Conservation (phyloP, 2,329 filamentous ascomycete genomes). For the Berkeleyomyces basicola region DNA sequence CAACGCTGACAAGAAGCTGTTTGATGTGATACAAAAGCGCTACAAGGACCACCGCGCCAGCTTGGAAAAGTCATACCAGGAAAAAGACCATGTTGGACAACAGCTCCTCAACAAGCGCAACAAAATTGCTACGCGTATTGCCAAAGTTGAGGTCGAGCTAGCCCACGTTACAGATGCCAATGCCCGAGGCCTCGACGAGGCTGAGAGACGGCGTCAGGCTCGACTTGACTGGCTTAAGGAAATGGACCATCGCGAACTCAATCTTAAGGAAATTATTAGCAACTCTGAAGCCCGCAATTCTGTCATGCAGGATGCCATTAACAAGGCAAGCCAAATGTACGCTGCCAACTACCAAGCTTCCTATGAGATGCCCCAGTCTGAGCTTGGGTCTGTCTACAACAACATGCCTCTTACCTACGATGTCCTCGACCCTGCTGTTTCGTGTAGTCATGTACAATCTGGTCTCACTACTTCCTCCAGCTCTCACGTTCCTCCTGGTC, state of each 20-base stretch:
- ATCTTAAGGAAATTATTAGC: constrained; percentile 26
- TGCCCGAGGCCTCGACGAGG: constrained; percentile 45
- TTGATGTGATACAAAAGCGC: constrained; percentile 38
- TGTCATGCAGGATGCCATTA: constrained; percentile 26
- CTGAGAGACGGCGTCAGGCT: constrained; percentile 39
- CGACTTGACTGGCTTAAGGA: constrained; percentile 31
- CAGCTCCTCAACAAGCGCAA: constrained; percentile 51
- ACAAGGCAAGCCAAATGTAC: constrained; percentile 23
- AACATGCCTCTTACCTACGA: constrained; percentile 1
- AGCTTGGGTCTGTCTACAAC: constrained; percentile 12
- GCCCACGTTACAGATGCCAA: constrained; percentile 55
- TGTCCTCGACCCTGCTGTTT: neutral
- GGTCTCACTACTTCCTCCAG: neutral
- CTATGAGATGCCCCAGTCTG: neutral
- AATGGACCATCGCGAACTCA: constrained; percentile 28
- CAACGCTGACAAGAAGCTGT: constrained; percentile 39
- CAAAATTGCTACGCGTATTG: constrained; percentile 53
- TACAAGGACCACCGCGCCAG: constrained; percentile 43
- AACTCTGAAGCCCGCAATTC: constrained; percentile 22
- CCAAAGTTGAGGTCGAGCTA: constrained; percentile 57
- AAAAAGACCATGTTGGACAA: constrained; percentile 46
- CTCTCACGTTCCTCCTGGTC: neutral
- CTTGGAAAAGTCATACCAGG: constrained; percentile 45
- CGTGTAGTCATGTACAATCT: neutral
- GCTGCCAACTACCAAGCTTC: neutral